phyloP scores from a whole-genome alignment of 345 rosid genomes.

The Eucalyptus shirleyi region DNA sequence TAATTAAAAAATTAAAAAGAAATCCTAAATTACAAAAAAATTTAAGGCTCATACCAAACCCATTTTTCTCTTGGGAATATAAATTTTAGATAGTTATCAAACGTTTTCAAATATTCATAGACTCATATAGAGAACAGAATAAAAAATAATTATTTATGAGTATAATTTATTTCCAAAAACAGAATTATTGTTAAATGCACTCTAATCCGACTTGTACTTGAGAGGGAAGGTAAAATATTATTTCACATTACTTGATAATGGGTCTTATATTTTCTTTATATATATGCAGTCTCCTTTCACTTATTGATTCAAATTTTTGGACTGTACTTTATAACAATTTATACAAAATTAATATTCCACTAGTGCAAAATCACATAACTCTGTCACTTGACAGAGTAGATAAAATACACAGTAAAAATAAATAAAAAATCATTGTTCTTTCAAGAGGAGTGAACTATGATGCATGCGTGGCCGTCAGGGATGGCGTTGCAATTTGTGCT shows the following conservation, averaged over 20 bases:
- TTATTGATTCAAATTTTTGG: no score
- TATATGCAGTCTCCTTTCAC: no score
- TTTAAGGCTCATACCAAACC: no score
- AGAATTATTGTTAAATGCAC: no score
- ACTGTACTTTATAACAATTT: background rate
- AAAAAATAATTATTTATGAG: no score
- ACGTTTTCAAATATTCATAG: no score
- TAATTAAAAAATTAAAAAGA: no score
- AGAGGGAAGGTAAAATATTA: background rate
- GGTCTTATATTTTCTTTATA: no score
- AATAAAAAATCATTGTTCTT: background rate
- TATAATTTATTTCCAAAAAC: no score
- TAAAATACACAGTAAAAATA: background rate
- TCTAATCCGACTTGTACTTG: background rate
- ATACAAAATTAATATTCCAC: background rate
- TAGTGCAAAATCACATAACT: background rate
- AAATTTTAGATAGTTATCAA: no score
- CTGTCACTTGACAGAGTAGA: background rate
- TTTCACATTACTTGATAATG: background rate
- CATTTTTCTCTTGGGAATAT: accelerated
- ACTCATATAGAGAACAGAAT: accelerated
- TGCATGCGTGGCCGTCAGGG: background rate
- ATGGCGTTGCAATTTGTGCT: background rate
- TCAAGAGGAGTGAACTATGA: background rate
- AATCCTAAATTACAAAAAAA: no score